phyloP scores from a whole-genome alignment of 257 asterid species.

The Parsonsia alboflavescens region DNA sequence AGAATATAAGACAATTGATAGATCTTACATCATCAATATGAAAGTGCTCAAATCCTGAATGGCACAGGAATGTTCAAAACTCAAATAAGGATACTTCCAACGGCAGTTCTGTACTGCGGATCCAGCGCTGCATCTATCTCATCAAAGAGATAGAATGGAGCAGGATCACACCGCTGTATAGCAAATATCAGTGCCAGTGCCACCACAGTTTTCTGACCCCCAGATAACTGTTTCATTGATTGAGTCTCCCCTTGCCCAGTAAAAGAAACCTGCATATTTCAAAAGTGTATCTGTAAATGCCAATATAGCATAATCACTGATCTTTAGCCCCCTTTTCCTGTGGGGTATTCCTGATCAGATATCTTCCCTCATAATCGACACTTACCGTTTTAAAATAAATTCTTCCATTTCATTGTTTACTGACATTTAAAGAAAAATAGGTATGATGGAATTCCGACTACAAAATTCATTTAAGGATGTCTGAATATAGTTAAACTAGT shows the following conservation, averaged over 20 bases:
- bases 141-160: slow-evolving; percentile 97
- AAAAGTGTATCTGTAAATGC: slow-evolving; percentile 4
- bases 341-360: not conserved
- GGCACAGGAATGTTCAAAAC: slow-evolving; percentile 10
- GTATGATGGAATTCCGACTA: not conserved
- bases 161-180: slow-evolving; percentile 98
- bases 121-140: slow-evolving; percentile 99
- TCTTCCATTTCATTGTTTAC: not conserved
- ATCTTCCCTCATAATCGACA: slow-evolving; percentile 5
- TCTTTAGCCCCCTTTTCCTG: not conserved
- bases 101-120: slow-evolving; percentile 99
- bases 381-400: not conserved
- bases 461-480: not conserved
- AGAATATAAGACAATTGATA: not conserved
- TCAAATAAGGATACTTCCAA: slow-evolving; percentile 83
- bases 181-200: slow-evolving; percentile 92
- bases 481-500: not conserved
- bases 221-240: slow-evolving; percentile 95
- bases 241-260: slow-evolving; percentile 99
- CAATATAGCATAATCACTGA: not conserved
- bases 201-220: slow-evolving; percentile 98
- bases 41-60: slow-evolving; percentile 1
- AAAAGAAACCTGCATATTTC: slow-evolving; percentile 70
- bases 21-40: not conserved
- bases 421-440: not conserved